Conservation (phyloP, 495 filamentous ascomycete genomes). For the Aspergillus conjunctus region DNA sequence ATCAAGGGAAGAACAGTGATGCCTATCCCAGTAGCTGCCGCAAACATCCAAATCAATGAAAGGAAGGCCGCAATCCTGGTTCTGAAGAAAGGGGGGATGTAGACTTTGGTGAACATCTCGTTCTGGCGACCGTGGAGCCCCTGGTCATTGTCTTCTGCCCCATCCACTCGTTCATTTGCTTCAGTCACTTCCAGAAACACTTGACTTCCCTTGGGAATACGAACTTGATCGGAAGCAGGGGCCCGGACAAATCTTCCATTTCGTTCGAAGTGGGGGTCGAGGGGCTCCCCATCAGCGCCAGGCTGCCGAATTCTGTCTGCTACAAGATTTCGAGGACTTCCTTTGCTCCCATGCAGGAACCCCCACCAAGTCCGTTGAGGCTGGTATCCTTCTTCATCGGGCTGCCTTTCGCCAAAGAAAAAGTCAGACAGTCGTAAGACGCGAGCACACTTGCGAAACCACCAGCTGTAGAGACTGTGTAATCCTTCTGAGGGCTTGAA, state of each 20-base stretch:
- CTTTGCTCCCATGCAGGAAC: constrained; percentile 48
- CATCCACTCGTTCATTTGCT: constrained; percentile 66
- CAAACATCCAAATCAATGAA: constrained; percentile 88
- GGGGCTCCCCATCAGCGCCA: constrained; percentile 38
- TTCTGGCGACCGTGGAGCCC: constrained; percentile 66
- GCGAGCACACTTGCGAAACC: constrained; percentile 88
- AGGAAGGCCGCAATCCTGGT: constrained; percentile 82
- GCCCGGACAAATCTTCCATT: constrained; percentile 88
- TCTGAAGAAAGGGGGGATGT: constrained; percentile 85
- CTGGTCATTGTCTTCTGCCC: constrained; percentile 56
- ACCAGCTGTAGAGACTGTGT: constrained; percentile 88
- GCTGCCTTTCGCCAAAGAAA: constrained; percentile 78
- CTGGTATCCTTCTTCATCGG: constrained; percentile 79
- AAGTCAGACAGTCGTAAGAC: constrained; percentile 83
- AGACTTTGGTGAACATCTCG: constrained; percentile 76
- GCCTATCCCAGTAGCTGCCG: constrained; percentile 86
- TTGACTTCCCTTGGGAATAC: constrained; percentile 77
- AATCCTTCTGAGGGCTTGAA: constrained; percentile 83
- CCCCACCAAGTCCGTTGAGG: constrained; percentile 57
- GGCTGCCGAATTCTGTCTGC: constrained; percentile 38
- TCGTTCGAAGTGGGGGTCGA: constrained; percentile 57
- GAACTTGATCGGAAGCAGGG: constrained; percentile 89
- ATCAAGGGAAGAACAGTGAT: constrained; percentile 86
- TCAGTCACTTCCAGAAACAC: constrained; percentile 85
- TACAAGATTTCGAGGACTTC: constrained; percentile 52